Conservation (phyloP, 2,329 filamentous ascomycete genomes). For the Didymosphaeria variabile region DNA sequence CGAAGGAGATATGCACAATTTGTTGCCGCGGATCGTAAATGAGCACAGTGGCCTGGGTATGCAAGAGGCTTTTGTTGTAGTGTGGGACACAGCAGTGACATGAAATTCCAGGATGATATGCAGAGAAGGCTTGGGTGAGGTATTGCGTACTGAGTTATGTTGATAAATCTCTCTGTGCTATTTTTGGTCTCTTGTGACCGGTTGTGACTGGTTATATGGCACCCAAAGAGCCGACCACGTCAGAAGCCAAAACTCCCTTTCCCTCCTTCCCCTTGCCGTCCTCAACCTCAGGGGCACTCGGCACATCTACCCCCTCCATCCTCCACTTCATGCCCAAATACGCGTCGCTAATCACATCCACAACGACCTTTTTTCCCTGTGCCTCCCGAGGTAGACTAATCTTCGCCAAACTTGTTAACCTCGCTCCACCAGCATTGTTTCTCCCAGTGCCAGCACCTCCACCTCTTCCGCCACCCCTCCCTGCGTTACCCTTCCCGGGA, state of each 20-base stretch:
- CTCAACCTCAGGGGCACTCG: constrained; percentile 47
- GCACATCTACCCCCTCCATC: constrained; percentile 62
- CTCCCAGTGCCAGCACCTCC: constrained; percentile 27
- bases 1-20: not conserved
- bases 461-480: constrained; percentile 16
- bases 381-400: constrained; percentile 68
- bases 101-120: no score
- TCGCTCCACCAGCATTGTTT: constrained; percentile 33
- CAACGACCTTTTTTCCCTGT: constrained; percentile 71
- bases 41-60: not conserved
- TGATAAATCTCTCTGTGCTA: no score
- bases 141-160: no score
- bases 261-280: constrained; percentile 36
- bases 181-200: no score
- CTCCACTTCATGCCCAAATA: constrained; percentile 80
- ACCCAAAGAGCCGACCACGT: not conserved
- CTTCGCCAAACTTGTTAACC: constrained; percentile 63
- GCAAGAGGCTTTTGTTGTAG: no score
- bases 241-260: not conserved
- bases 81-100: no score
- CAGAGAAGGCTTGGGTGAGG: no score
- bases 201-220: not conserved
- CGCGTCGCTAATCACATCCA: constrained; percentile 83
- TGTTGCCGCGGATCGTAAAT: not conserved
- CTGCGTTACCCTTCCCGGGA: constrained; percentile 20